These are phyloP conservation scores for Solanum boliviense DNA, from an alignment of 257 asterid species.

Conservation along the genomic window DNA sequence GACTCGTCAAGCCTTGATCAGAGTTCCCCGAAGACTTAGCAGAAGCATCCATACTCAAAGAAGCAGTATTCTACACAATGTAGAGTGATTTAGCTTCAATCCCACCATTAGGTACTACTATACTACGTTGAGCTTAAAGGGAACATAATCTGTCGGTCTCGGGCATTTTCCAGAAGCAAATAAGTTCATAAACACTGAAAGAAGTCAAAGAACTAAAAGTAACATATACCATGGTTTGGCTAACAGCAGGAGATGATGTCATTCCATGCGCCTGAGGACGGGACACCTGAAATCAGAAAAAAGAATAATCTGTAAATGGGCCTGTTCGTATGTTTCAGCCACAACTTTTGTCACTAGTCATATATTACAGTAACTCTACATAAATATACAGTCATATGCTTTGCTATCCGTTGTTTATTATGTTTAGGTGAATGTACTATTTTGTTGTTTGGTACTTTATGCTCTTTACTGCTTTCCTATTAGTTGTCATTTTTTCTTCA, in stretches of 20 bases:
- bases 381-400: not conserved
- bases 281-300: constrained; percentile 7
- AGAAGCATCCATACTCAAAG: constrained; percentile 47
- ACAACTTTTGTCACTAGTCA: not conserved
- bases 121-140: not conserved
- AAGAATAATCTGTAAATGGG: not conserved
- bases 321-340: not conserved
- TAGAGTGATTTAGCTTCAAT: not conserved
- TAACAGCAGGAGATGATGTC: constrained; percentile 8
- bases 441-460: not conserved
- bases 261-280: constrained; percentile 15
- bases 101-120: not conserved
- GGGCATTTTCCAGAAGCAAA: not conserved
- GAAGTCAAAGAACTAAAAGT: not conserved
- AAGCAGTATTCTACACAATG: constrained; percentile 46
- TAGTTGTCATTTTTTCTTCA: not conserved
- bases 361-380: not conserved
- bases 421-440: not conserved
- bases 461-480: not conserved
- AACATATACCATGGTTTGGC: constrained; percentile 16
- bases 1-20: constrained; percentile 48
- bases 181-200: not conserved
- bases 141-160: not conserved
- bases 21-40: constrained; percentile 39
- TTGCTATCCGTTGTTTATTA: not conserved